Evolutionary conservation across 2,329 filamentous ascomycete species (phyloP).

Genomic region (Fusarium subtropicale): DNA sequence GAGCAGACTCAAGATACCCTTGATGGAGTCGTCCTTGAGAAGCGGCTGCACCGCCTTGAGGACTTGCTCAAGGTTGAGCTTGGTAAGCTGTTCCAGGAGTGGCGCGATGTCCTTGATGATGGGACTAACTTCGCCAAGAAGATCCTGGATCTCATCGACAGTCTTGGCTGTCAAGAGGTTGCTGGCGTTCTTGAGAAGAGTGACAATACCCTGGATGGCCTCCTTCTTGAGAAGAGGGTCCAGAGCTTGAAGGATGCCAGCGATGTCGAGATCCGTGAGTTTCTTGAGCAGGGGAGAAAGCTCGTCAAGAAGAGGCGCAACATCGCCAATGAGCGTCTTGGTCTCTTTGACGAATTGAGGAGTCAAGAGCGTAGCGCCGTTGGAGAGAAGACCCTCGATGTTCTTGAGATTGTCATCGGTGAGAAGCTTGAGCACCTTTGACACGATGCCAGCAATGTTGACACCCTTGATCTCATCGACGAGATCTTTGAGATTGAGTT

Average conservation of each 20-base stretch:
- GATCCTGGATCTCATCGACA: conserved; percentile 47
- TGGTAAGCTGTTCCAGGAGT: conserved; percentile 44
- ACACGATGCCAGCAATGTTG: conserved; percentile 49
- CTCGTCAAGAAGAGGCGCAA: conserved; percentile 50
- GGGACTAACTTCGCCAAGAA: conserved; percentile 51
- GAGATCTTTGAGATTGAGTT: conserved; percentile 52
- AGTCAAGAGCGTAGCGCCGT: conserved; percentile 54
- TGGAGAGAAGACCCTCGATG: conserved; percentile 52
- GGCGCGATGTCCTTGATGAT: conserved; percentile 44
- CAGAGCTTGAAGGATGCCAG: conserved; percentile 48
- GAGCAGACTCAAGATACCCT: conserved; percentile 46
- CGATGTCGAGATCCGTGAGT: conserved; percentile 49
- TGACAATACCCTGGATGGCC: conserved; percentile 44
- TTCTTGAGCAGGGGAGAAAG: conserved; percentile 50
- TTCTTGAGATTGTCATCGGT: conserved; percentile 50
- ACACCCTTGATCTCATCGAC: conserved; percentile 49
- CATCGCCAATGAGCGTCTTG: conserved; percentile 43
- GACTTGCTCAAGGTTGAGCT: conserved; percentile 52
- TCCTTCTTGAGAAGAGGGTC: conserved; percentile 47
- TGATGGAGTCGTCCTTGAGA: conserved; percentile 43
- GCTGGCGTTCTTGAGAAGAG: conserved; percentile 43
- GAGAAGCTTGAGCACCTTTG: conserved; percentile 49
- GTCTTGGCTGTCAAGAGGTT: conserved; percentile 39
- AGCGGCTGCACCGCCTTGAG: conserved; percentile 52
- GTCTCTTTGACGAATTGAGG: conserved; percentile 39